A percentile compares a stretch with the other conserved stretches of the same genome.
Conservation (phyloP, 495 filamentous ascomycete genomes). For the Talaromyces stipitatus region DNA sequence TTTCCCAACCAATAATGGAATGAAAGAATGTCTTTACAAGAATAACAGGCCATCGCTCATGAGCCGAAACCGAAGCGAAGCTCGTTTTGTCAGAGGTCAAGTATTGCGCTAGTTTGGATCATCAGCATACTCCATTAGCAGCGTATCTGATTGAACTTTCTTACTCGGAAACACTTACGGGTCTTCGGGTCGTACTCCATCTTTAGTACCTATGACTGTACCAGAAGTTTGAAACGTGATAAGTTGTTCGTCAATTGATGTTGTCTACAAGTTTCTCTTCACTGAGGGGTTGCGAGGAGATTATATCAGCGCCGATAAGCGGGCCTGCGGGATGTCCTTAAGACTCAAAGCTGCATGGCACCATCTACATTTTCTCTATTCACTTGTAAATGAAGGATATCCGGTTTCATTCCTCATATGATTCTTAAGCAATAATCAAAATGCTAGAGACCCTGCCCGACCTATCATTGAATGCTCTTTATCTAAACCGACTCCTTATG, state of each 20-base stretch:
- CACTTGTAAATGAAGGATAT: background rate
- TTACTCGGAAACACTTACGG: conserved; percentile 31
- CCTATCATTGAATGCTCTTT: background rate
- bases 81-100: conserved; percentile 73
- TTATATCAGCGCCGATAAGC: conserved; percentile 1
- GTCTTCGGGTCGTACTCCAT: conserved; percentile 61
- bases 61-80: conserved; percentile 76
- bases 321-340: background rate
- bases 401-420: background rate
- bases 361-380: background rate
- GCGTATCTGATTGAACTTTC: conserved; percentile 10
- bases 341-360: too few relatives aligned
- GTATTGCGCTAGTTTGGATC: conserved; percentile 55
- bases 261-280: background rate
- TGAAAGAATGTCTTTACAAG: conserved; percentile 48
- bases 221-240: background rate
- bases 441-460: background rate
- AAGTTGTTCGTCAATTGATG: background rate
- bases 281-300: background rate
- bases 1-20: background rate
- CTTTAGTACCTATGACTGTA: conserved; percentile 5
- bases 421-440: background rate
- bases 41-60: conserved; percentile 89
- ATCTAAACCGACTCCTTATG: conserved; percentile 7
- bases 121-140: conserved; percentile 9